Evolutionary conservation across 306 rosid genomes (phyloP), one percentile per base, ranked within the genome.

Genomic region (Casuarina glauca): DNA sequence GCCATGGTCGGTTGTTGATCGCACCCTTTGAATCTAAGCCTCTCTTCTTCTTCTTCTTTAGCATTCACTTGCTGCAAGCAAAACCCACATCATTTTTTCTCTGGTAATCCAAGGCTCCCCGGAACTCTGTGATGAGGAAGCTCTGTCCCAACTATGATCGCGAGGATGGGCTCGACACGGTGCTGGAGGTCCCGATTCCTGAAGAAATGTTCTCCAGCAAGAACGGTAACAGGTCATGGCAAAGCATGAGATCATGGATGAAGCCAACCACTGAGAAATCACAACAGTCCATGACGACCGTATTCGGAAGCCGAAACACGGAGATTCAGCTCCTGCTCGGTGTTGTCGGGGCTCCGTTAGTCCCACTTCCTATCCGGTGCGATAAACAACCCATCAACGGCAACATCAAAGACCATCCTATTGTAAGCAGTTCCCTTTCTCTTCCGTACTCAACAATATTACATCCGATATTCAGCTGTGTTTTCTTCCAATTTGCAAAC

Each of bases 121-220:
- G 39, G 12, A 2, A 6, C 54, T 41, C 80, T 69, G 70, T n/a
- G 39, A 94, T 94, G 98, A 94, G 93, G 97, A 94, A 85, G 84
- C 92, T 90, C 1, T 90, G 96, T 76, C 96, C 97, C 1, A 94
- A 94, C 75, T 88, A 86, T 83, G 98, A 94, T 74, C 85, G 92
- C 0, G 98, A 94, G 69, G 93, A 94, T 75, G 94, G 93, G 3
- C 96, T 94, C 63, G 97, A 94, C 52, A 94, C 98, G 0, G 98
- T 94, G 69, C 95, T 94, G n/a, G 98, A 94, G 76, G 98, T 94
- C 8, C 98, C 97, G 36, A 82, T 94, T n/a, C 98, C 97, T 0
- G 98, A 94, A 35, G 96, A 94, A 79, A 94, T 88, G 79, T 80
- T 85, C 9, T 83, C 71, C 17, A 84, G 81, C 77, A 90, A 84